A percentile compares a stretch with the other conserved stretches of the same genome.
phyloP scores from a whole-genome alignment of 148 eudicot genomes.

The Limonium bicolor region DNA sequence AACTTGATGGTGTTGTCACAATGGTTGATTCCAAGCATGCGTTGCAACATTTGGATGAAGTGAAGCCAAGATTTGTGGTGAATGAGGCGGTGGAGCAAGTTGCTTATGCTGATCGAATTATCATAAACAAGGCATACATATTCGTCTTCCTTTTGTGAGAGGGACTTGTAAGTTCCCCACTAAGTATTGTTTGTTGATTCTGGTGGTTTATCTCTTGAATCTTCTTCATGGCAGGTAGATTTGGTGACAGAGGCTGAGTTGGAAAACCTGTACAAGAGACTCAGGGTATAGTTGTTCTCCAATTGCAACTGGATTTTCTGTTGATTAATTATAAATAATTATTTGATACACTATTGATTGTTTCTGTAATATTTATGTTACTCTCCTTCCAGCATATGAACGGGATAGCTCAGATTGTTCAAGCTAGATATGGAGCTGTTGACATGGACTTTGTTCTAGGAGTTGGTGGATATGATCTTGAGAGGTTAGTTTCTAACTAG shows the following conservation, averaged over 20 bases:
- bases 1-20: slow-evolving; percentile 94
- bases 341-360: too few relatives aligned
- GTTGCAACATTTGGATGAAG: slow-evolving; percentile 65
- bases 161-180: neutral
- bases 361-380: too few relatives aligned
- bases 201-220: neutral
- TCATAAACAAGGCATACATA: slow-evolving; percentile 59
- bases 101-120: slow-evolving; percentile 92
- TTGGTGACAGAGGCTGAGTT: slow-evolving; percentile 53
- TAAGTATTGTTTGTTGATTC: neutral
- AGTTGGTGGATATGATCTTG: slow-evolving; percentile 96
- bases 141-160: neutral
- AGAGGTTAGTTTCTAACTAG: slow-evolving; percentile 28
- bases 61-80: slow-evolving; percentile 85
- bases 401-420: slow-evolving; percentile 72
- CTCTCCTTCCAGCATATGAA: slow-evolving; percentile 56
- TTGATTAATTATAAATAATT: too few relatives aligned
- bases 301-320: too few relatives aligned
- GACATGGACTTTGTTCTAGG: slow-evolving; percentile 92
- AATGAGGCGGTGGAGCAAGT: slow-evolving; percentile 96
- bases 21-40: slow-evolving; percentile 86
- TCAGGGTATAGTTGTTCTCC: slow-evolving; percentile 29
- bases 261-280: slow-evolving; percentile 34
- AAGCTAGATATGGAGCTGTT: slow-evolving; percentile 60
- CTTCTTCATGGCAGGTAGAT: slow-evolving; percentile 55